These are phyloP conservation scores for Epichloe sibirici DNA, from an alignment of 2,329 filamentous ascomycete genomes.

Conservation along the genomic window DNA sequence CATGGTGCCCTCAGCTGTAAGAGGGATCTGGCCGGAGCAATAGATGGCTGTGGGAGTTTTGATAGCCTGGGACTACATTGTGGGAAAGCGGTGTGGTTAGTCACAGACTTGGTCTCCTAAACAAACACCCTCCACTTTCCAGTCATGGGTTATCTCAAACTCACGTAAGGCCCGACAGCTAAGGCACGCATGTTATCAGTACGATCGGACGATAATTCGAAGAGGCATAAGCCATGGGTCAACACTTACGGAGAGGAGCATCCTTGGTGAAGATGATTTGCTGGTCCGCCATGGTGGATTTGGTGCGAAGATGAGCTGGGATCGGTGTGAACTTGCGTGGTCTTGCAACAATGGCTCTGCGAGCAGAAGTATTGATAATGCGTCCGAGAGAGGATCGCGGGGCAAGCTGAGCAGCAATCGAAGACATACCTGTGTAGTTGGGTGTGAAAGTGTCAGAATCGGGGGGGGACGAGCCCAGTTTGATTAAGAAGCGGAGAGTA, in stretches of 20 bases:
- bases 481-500: background rate
- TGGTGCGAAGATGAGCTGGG: conserved; percentile 16
- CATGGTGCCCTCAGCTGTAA: conserved; percentile 42
- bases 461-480: background rate
- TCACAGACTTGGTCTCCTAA: background rate
- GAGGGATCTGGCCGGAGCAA: conserved; percentile 63
- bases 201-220: background rate
- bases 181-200: background rate
- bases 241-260: conserved; percentile 42
- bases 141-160: conserved; percentile 14
- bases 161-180: conserved; percentile 54
- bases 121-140: too few relatives aligned
- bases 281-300: conserved; percentile 34
- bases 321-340: conserved; percentile 19
- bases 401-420: conserved; percentile 9
- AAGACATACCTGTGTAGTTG: conserved; percentile 15
- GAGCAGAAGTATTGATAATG: conserved; percentile 3
- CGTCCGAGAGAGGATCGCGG: conserved; percentile 5
- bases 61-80: conserved; percentile 48
- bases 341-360: conserved; percentile 3
- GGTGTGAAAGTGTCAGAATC: background rate
- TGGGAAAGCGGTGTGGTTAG: background rate
- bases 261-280: conserved; percentile 44
- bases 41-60: conserved; percentile 54
- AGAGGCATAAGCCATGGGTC: too few relatives aligned